phyloP scores from a whole-genome alignment of 768 basidiomycete species.

The Inosperma sp. region DNA sequence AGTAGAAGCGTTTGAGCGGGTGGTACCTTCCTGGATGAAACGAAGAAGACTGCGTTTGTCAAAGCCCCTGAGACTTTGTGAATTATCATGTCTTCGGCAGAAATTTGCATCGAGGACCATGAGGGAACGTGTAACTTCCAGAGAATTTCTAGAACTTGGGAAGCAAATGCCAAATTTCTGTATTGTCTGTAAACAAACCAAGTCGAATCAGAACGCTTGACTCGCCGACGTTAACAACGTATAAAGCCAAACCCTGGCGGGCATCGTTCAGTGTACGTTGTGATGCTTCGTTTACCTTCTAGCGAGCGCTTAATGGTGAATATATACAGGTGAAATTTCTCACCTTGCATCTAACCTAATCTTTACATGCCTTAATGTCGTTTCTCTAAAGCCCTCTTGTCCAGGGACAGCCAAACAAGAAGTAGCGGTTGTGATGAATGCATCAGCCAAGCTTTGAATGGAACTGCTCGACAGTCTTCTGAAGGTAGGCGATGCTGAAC shows the following conservation, averaged over 20 bases:
- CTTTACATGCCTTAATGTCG: constrained; percentile 57
- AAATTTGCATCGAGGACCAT: constrained; percentile 51
- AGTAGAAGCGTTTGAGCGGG: constrained; percentile 68
- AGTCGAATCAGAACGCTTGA: constrained; percentile 13
- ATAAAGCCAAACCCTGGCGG: constrained; percentile 29
- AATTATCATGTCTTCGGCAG: constrained; percentile 51
- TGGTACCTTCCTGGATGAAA: constrained; percentile 60
- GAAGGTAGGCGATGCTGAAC: constrained; percentile 14
- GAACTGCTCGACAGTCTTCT: constrained; percentile 31
- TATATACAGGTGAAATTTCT: constrained; percentile 33
- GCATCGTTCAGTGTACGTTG: constrained; percentile 18
- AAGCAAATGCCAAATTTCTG: constrained; percentile 53
- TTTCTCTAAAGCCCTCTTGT: constrained; percentile 44
- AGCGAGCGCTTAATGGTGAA: constrained; percentile 29
- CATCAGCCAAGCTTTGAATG: constrained; percentile 29
- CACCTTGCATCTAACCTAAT: constrained; percentile 65
- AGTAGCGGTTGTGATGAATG: constrained; percentile 29
- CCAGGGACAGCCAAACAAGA: constrained; percentile 32
- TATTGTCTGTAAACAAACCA: constrained; percentile 48
- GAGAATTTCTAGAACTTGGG: constrained; percentile 52
- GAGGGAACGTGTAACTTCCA: constrained; percentile 50
- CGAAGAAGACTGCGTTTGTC: constrained; percentile 96
- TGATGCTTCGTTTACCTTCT: constrained; percentile 32
- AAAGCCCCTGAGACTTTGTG: constrained; percentile 85
- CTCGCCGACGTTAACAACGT: constrained; percentile 16